Percentiles rank a stretch among this genome's conserved stretches.
These are phyloP conservation scores for Kazachstania sp. DNA, from an alignment of 1,139 yeast genomes.

Conservation along the genomic window DNA sequence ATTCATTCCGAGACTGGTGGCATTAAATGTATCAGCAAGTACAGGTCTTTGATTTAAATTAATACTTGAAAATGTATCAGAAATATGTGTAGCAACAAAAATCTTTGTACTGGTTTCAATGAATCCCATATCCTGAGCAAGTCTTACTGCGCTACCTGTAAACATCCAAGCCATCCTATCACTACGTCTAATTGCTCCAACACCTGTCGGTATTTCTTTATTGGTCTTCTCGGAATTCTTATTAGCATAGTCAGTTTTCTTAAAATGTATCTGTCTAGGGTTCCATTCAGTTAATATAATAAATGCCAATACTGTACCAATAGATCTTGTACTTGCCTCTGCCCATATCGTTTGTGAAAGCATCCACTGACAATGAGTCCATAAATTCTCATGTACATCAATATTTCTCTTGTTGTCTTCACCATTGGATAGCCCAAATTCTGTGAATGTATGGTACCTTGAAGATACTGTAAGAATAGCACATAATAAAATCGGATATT, in stretches of 20 bases:
- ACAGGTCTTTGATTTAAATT: conserved; percentile 61
- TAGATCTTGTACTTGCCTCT: conserved; percentile 78
- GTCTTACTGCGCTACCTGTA: conserved; percentile 75
- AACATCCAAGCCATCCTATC: conserved; percentile 93
- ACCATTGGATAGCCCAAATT: conserved; percentile 27
- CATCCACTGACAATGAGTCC: conserved; percentile 76
- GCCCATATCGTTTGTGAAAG: conserved; percentile 92
- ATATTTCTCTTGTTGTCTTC: conserved; percentile 36
- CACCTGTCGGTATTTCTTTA: conserved; percentile 56
- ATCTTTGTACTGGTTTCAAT: conserved; percentile 67
- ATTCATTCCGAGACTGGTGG: conserved; percentile 42
- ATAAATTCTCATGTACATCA: conserved; percentile 65
- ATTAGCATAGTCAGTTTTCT: conserved; percentile 83
- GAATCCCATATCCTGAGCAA: conserved; percentile 81
- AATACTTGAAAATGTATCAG: conserved; percentile 73
- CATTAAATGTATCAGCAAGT: conserved; percentile 59
- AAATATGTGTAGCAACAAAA: conserved; percentile 72
- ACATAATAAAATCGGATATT: conserved; percentile 72
- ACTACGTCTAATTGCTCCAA: conserved; percentile 78
- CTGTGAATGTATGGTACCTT: conserved; percentile 55
- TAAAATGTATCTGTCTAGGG: conserved; percentile 86
- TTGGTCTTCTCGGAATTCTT: conserved; percentile 13
- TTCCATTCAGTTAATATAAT: conserved; percentile 91
- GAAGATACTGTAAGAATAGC: conserved; percentile 74
- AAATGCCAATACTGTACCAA: conserved; percentile 81